These are phyloP conservation scores for Fusarium musae DNA, from an alignment of 2,329 filamentous ascomycete species.

Conservation along the genomic window DNA sequence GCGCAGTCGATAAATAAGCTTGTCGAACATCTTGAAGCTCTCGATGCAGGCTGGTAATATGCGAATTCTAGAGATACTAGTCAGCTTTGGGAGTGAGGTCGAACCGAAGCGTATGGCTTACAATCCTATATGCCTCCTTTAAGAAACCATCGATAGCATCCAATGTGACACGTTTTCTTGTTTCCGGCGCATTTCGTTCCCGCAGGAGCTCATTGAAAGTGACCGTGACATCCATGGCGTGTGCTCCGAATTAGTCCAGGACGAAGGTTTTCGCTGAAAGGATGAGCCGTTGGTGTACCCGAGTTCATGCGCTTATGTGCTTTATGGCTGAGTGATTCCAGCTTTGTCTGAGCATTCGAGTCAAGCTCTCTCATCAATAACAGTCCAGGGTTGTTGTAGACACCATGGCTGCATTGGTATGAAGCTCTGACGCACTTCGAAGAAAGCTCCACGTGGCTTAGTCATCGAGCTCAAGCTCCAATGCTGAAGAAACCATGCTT, in stretches of 20 bases:
- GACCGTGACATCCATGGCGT: constrained; percentile 71
- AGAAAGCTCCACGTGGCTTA: constrained; percentile 34
- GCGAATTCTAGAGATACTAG: constrained; percentile 72
- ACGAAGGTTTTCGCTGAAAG: constrained; percentile 4
- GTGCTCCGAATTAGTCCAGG: constrained; percentile 16
- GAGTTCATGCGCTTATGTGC: background rate
- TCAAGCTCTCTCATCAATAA: constrained; percentile 20
- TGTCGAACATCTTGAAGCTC: constrained; percentile 88
- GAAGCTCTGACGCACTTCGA: constrained; percentile 38
- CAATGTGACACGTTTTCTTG: constrained; percentile 53
- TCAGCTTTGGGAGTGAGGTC: constrained; percentile 23
- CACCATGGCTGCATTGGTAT: constrained; percentile 40
- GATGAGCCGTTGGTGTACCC: background rate
- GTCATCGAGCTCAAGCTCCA: constrained; percentile 28
- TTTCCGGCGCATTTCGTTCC: constrained; percentile 64
- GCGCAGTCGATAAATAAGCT: constrained; percentile 87
- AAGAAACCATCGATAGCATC: constrained; percentile 83
- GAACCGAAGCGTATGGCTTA: constrained; percentile 56
- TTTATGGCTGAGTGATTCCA: background rate
- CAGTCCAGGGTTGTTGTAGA: constrained; percentile 39
- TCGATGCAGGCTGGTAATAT: constrained; percentile 81
- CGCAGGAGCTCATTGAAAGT: constrained; percentile 76
- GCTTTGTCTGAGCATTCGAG: constrained; percentile 21
- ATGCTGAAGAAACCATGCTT: background rate
- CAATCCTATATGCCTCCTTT: constrained; percentile 93